phyloP scores from a whole-genome alignment of 768 basidiomycete genomes.

The Suillus fuscotomentosus region DNA sequence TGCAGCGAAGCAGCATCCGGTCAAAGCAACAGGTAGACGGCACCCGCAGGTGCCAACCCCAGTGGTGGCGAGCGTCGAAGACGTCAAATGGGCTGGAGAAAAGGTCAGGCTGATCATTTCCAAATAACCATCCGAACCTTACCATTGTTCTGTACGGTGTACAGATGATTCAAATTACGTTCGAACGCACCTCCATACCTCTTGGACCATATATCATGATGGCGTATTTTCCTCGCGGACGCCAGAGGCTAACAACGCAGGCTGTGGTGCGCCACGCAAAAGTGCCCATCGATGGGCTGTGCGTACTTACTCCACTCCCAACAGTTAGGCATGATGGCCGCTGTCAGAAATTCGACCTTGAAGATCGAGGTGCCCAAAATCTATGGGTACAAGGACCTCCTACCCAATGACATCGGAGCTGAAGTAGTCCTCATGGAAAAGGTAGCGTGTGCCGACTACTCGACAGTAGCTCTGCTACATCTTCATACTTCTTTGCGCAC shows the following conservation, averaged over 20 bases:
- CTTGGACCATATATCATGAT: constrained; percentile 29
- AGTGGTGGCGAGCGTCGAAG: constrained; percentile 19
- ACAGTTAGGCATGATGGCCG: constrained; percentile 31
- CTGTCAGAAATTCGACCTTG: constrained; percentile 15
- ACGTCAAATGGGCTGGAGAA: constrained; percentile 28
- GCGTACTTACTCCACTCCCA: background rate
- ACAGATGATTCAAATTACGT: constrained; percentile 30
- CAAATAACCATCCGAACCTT: background rate
- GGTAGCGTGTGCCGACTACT: constrained; percentile 14
- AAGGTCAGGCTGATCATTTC: constrained; percentile 16
- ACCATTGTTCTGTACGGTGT: background rate
- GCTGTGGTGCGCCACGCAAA: constrained; percentile 21
- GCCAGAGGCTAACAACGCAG: constrained; percentile 27
- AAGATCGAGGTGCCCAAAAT: constrained; percentile 27
- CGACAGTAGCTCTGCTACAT: constrained; percentile 4
- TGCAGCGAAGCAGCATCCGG: constrained; percentile 21
- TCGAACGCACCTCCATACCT: constrained; percentile 25
- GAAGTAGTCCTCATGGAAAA: constrained; percentile 32
- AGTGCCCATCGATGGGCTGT: background rate
- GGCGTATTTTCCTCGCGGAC: constrained; percentile 30
- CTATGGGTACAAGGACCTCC: constrained; percentile 26
- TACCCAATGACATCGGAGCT: constrained; percentile 27
- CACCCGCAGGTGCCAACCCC: constrained; percentile 16
- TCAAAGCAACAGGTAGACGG: constrained; percentile 9
- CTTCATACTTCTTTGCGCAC: background rate